phyloP scores from a whole-genome alignment of 305 asterid species.

The Lippia alba region DNA sequence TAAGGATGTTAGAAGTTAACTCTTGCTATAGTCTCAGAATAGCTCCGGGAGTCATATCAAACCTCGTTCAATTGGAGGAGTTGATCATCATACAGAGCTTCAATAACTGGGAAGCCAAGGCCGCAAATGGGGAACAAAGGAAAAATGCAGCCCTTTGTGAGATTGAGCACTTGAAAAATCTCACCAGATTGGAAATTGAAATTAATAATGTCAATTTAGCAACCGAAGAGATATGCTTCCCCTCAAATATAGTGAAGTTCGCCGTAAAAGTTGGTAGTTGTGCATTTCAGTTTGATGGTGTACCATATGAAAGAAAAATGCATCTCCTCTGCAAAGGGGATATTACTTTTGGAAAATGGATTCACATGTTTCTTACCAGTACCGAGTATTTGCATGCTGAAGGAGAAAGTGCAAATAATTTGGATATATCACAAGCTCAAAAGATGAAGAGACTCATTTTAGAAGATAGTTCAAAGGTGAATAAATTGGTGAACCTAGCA shows the following conservation, averaged over 20 bases:
- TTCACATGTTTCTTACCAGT: background rate
- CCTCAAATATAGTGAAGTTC: conserved; percentile 18
- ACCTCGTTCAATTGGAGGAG: conserved; percentile 26
- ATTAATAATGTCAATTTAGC: background rate
- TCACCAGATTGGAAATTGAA: no score
- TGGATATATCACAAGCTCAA: background rate
- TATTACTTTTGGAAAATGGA: conserved; percentile 4
- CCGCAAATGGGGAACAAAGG: background rate
- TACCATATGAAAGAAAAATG: background rate
- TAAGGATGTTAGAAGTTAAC: conserved; percentile 15
- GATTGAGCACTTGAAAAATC: conserved; percentile 21
- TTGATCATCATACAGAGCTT: conserved; percentile 2
- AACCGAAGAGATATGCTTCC: conserved; percentile 8
- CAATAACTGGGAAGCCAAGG: conserved; percentile 8
- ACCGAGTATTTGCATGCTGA: background rate
- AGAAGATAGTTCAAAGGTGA: no score
- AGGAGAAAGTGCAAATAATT: conserved; percentile 11
- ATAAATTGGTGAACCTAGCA: no score
- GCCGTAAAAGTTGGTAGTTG: background rate
- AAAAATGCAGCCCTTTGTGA: conserved; percentile 18
- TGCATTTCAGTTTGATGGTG: background rate
- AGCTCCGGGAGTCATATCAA: conserved; percentile 15
- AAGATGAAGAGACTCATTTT: no score
- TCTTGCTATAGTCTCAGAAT: background rate
- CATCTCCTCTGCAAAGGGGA: background rate